Evolutionary conservation across 352 stramenopile species (phyloP), one percentile per base, ranked within the genome.

Genomic region (Pythium volutum): DNA sequence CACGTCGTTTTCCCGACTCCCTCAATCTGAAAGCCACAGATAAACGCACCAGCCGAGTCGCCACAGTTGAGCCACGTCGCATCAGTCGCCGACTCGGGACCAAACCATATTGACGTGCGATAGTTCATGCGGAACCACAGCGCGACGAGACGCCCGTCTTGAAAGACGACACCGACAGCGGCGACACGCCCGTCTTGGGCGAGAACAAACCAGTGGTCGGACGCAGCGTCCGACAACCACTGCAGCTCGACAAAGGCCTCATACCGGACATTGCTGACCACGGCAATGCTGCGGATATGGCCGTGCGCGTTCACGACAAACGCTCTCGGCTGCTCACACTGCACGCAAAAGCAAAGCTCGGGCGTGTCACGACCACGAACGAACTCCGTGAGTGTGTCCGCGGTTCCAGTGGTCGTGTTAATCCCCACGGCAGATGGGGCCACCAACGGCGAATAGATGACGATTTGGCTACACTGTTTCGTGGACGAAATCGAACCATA

Each of bases 191-290:
- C 53, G 20, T 41, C 53, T 31, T 59, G 14, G 10, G 26, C 11
- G 41, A 59, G 53, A 0, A 51, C 27, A 36, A 59, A 31, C 53
- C 53, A 59, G 38, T 50, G 23, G 3, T 59, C 53, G 26, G 4
- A 12, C 3, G 7, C 14, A 20, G 2, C n/a, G n/a, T 11, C 5
- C 5, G 27, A n/a, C 47, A n/a, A n/a, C n/a, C n/a, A 2, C 16
- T 54, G 11, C 0, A 54, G 27, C 15, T 15, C 2, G 0, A 4
- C 8, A 20, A 54, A 20, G 9, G 16, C n/a, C 6, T 54, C n/a
- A 11, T 54, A 54, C 47, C 42, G 47, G 3, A 8, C 29, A 23
- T 41, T 2, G 8, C 16, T 41, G 4, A 54, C 14, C 6, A 42
- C 47, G 6, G 47, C 29, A 29, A 54, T n/a, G 47, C 42, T 11